Evolutionary conservation across 805 yeast genomes (phyloP).

Genomic region (Naumovozyma baii): DNA sequence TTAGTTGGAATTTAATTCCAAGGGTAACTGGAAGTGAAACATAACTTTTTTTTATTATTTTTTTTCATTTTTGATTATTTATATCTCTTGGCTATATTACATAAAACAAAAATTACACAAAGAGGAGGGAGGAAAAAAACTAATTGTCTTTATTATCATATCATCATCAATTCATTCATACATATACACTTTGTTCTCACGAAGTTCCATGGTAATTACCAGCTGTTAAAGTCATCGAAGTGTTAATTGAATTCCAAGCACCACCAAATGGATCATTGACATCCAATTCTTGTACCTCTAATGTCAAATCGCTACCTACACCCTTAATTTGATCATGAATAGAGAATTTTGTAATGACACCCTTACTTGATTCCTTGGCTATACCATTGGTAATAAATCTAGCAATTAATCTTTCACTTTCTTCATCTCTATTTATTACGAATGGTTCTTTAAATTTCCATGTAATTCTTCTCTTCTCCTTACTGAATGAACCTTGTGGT

Average conservation of each 20-base stretch:
- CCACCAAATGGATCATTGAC: conserved; percentile 34
- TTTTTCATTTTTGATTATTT: conserved; percentile 2
- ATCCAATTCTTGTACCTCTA: conserved; percentile 31
- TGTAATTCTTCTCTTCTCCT: conserved; percentile 74
- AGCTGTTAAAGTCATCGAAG: conserved; percentile 30
- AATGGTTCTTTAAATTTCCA: conserved; percentile 58
- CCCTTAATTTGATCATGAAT: conserved; percentile 34
- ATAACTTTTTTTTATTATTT: conserved; percentile 1
- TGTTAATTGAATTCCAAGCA: conserved; percentile 29
- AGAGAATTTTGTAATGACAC: conserved; percentile 62
- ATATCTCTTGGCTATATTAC: conserved; percentile 2
- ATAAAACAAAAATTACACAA: too few species aligned
- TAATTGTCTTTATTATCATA: conserved; percentile 3
- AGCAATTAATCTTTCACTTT: conserved; percentile 63
- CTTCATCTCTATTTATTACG: conserved; percentile 32
- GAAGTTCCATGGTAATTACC: conserved; percentile 30
- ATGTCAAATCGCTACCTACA: conserved; percentile 35
- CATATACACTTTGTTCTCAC: not conserved
- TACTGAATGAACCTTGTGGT: conserved; percentile 87
- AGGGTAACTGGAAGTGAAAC: not conserved
- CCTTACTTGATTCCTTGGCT: conserved; percentile 65
- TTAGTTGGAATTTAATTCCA: conserved; percentile 2
- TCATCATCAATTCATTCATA: too few species aligned
- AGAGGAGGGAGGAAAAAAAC: too few species aligned
- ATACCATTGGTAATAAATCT: conserved; percentile 69